Evolutionary conservation across 768 basidiomycete species (phyloP).

Genomic region (Phylloporus arenicola): DNA sequence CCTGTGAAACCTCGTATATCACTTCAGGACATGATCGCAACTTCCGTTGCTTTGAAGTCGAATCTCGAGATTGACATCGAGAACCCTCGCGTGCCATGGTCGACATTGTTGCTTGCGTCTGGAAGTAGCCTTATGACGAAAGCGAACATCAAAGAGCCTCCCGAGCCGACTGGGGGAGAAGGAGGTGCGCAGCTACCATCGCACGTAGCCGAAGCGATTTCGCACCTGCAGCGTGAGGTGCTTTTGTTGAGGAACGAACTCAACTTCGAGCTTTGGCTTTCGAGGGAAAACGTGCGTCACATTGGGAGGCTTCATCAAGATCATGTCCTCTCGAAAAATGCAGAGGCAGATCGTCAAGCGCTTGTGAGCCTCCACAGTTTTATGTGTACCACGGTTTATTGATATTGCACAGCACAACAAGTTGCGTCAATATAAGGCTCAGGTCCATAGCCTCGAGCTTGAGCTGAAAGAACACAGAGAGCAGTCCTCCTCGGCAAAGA

Average conservation of each 20-base stretch:
- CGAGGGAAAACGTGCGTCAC: constrained; percentile 75
- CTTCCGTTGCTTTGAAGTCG: constrained; percentile 68
- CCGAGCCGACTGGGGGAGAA: constrained; percentile 10
- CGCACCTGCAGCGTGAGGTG: constrained; percentile 69
- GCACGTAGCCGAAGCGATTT: constrained; percentile 60
- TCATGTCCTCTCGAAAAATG: constrained; percentile 63
- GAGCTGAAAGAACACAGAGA: constrained; percentile 70
- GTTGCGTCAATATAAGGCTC: constrained; percentile 66
- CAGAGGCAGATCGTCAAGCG: constrained; percentile 77
- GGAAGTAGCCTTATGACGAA: constrained; percentile 27
- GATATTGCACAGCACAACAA: constrained; percentile 62
- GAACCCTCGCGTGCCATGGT: constrained; percentile 48
- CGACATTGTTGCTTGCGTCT: constrained; percentile 38
- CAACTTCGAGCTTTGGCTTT: constrained; percentile 81
- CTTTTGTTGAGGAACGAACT: constrained; percentile 73
- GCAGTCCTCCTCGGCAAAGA: constrained; percentile 67
- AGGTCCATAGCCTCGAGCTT: constrained; percentile 59
- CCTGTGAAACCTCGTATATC: constrained; percentile 40
- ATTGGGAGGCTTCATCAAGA: constrained; percentile 77
- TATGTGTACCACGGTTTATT: constrained; percentile 5
- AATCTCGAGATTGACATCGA: constrained; percentile 59
- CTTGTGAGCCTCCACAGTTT: constrained; percentile 45
- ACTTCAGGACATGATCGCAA: constrained; percentile 69
- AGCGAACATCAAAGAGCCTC: constrained; percentile 10
- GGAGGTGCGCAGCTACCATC: constrained; percentile 32